Percentiles rank a stretch among this genome's conserved stretches.
phyloP scores from a whole-genome alignment of 352 stramenopile genomes.

The Blastocystis sp. region DNA sequence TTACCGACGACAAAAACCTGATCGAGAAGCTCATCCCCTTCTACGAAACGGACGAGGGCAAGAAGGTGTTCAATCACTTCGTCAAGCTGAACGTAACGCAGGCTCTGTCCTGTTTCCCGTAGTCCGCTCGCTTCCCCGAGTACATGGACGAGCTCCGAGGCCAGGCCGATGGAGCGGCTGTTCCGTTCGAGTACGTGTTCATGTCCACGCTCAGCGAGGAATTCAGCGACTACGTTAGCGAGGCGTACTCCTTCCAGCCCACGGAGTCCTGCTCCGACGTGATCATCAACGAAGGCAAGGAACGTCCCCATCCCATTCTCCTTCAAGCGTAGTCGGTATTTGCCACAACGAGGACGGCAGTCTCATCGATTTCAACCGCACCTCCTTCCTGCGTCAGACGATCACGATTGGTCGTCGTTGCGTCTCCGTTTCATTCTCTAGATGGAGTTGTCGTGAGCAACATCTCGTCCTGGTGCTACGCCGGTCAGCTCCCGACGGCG shows the following conservation, averaged over 20 bases:
- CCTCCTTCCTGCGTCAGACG: constrained; percentile 20
- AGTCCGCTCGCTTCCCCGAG: constrained; percentile 57
- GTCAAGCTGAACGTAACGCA: constrained; percentile 34
- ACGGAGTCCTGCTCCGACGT: constrained; percentile 60
- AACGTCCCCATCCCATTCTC: background rate
- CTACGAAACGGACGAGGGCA: constrained; percentile 40
- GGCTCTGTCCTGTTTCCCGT: background rate
- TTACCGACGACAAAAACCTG: constrained; percentile 47
- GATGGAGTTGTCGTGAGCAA: background rate
- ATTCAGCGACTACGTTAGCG: constrained; percentile 68
- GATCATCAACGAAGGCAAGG: constrained; percentile 60
- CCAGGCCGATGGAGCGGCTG: constrained; percentile 21
- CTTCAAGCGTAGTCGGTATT: constrained; percentile 51
- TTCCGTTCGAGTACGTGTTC: constrained; percentile 60
- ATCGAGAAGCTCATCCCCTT: constrained; percentile 72
- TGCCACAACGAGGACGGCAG: constrained; percentile 59
- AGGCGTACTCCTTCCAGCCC: constrained; percentile 9
- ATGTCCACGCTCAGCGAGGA: constrained; percentile 71
- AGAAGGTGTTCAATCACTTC: constrained; percentile 69
- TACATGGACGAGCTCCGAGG: constrained; percentile 70
- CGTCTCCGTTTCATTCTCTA: background rate
- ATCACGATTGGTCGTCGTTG: background rate
- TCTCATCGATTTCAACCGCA: constrained; percentile 68
- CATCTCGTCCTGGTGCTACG: constrained; percentile 53
- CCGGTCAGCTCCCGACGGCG: constrained; percentile 55